phyloP scores from a whole-genome alignment of 2,329 filamentous ascomycete species.

The Neofusicoccum laricinum region DNA sequence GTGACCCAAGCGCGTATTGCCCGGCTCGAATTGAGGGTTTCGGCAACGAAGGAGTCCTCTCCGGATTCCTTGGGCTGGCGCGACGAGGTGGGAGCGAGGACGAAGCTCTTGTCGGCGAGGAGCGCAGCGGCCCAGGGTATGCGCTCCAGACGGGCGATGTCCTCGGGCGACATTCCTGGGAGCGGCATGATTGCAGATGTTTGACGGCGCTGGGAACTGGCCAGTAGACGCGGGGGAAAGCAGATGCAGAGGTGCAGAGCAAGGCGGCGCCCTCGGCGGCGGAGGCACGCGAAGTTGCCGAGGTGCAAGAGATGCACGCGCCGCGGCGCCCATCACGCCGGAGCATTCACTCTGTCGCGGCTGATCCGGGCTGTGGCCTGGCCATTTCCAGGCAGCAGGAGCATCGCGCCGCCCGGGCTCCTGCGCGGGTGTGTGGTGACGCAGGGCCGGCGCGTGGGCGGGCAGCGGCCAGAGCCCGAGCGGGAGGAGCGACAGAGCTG shows the following conservation, averaged over 20 bases:
- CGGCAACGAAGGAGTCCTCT: slow-evolving; percentile 55
- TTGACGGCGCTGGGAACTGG: neutral
- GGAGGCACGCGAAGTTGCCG: neutral
- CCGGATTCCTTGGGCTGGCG: slow-evolving; percentile 36
- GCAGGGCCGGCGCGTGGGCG: neutral
- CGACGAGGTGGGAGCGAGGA: slow-evolving; percentile 38
- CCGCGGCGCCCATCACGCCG: neutral
- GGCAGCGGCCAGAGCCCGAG: too few relatives aligned
- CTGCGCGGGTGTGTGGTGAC: neutral
- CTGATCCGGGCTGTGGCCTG: too few relatives aligned
- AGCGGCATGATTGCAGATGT: neutral
- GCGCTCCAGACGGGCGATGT: slow-evolving; percentile 23
- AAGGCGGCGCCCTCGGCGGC: too few relatives aligned
- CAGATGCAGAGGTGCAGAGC: neutral
- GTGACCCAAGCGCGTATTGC: slow-evolving; percentile 49
- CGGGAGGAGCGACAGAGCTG: too few relatives aligned
- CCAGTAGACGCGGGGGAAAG: neutral
- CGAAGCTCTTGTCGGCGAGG: slow-evolving; percentile 41
- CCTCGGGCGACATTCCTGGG: neutral
- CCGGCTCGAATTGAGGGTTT: slow-evolving; percentile 50
- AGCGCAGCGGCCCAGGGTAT: slow-evolving; percentile 52
- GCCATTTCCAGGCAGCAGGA: neutral
- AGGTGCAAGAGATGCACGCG: neutral
- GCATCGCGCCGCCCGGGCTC: neutral
- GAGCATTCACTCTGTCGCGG: too few relatives aligned